These are phyloP conservation scores for Saprolegnia diclina DNA, from an alignment of 352 stramenopile species.

Conservation along the genomic window DNA sequence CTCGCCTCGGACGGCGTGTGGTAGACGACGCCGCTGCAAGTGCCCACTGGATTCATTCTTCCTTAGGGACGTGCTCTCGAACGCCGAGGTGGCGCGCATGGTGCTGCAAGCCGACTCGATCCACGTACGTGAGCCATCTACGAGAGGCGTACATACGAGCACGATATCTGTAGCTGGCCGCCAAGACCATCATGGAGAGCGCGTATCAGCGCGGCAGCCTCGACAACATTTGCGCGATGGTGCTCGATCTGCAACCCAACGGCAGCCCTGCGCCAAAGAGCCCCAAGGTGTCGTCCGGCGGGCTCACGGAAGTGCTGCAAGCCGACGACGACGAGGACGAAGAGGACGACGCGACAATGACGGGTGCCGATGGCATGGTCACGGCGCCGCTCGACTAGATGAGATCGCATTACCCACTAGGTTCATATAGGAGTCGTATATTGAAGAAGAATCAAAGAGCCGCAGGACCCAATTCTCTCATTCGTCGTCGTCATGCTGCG, in stretches of 20 bases:
- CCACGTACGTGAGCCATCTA: slow-evolving; percentile 5
- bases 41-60: not conserved
- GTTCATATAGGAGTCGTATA: not conserved
- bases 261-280: not conserved
- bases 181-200: slow-evolving; percentile 79
- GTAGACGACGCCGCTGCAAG: slow-evolving; percentile 27
- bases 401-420: not conserved
- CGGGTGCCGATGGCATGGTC: not conserved
- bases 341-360: not conserved
- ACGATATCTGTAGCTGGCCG: slow-evolving; percentile 55
- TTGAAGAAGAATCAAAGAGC: too few relatives aligned
- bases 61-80: slow-evolving; percentile 72
- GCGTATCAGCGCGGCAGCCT: slow-evolving; percentile 77
- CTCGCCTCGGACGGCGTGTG: slow-evolving; percentile 89
- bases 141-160: too few relatives aligned
- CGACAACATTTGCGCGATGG: slow-evolving; percentile 89
- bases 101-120: slow-evolving; percentile 47
- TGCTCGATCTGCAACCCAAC: slow-evolving; percentile 75
- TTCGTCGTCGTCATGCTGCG: too few relatives aligned
- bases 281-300: not conserved
- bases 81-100: slow-evolving; percentile 77
- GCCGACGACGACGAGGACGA: not conserved
- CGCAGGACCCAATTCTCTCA: too few relatives aligned
- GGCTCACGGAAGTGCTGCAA: not conserved
- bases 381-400: slow-evolving; percentile 17